phyloP scores from a whole-genome alignment of 176 grass and related monocot species.

The Echinochloa phyllopogon region DNA sequence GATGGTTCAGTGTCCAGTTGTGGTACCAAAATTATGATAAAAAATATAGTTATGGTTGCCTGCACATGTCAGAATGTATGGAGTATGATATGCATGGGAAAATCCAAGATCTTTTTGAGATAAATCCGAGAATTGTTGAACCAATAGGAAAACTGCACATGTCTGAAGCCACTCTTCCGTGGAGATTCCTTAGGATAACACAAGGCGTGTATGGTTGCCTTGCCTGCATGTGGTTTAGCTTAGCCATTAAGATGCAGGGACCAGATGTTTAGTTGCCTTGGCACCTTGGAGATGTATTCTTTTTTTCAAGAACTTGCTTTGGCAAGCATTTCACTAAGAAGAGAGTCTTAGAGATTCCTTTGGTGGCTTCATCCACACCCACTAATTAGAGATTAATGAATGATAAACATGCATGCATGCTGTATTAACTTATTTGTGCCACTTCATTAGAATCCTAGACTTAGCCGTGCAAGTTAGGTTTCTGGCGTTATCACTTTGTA shows the following conservation, averaged over 20 bases:
- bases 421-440: background rate
- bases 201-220: background rate
- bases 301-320: too few species aligned
- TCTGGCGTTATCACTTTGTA: conserved; percentile 7
- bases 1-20: background rate
- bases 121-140: background rate
- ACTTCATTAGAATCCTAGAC: background rate
- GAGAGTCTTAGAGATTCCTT: background rate
- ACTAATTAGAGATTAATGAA: background rate
- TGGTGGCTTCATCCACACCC: background rate
- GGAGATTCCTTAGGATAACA: background rate
- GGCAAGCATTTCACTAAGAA: too few species aligned
- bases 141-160: too few species aligned
- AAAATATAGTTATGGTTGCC: too few species aligned
- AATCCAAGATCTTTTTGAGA: background rate
- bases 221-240: background rate
- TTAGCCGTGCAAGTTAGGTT: conserved; percentile 31
- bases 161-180: background rate
- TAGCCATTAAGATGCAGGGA: background rate
- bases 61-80: too few species aligned
- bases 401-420: background rate
- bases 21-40: background rate
- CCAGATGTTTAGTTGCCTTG: background rate
- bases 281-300: background rate
- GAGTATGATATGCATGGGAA: background rate